Evolutionary conservation across 192 early-diverging fungal genomes (phyloP), one percentile per base, ranked within the genome.

Genomic region (Chytriomyces sp.): DNA sequence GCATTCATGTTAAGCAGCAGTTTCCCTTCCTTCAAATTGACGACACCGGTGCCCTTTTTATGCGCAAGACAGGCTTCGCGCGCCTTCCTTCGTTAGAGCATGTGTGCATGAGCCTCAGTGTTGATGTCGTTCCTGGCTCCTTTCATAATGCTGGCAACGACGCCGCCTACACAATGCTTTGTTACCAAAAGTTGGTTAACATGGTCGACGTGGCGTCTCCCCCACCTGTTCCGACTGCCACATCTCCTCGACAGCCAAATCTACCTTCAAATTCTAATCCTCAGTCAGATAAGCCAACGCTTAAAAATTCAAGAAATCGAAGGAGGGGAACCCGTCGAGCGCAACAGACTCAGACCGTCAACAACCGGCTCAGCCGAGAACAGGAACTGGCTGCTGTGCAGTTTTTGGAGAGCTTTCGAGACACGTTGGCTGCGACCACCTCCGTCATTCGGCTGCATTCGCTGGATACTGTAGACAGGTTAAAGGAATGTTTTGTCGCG

Each of bases 81-180:
- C 5, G 7, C 4, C 6, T 3, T 19, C 19, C 39, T 14, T 67
- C 65, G 8, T 26, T 67, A 4, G 53, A 32, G 49, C n/a, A 33
- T n/a, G 7, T 67, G 31, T 67, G 65, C 32, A 12, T 8, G 30
- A 14, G 7, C 17, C 52, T 67, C 8, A 52, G 49, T 1, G 55
- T 67, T 38, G 5, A 19, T 1, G 52, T 54, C 17, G n/a, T n/a
- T 5, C 7, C 5, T 22, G 65, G 53, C n/a, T 3, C 53, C 17
- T 26, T n/a, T 12, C 30, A 30, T 10, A 30, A 57, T 26, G 30
- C 68, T 7, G 68, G 68, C 22, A 70, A 70, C 37, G 68, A 70
- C 44, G 68, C 68, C 22, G 53, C 57, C 4, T 70, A 59, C 38
- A 70, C 68, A 5, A 19, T 70, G 57, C 41, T 67, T 19, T 26